Base-by-base conservation (phyloP, 73 alveolate genomes). In the Paramecium pentaurelia region DNA sequence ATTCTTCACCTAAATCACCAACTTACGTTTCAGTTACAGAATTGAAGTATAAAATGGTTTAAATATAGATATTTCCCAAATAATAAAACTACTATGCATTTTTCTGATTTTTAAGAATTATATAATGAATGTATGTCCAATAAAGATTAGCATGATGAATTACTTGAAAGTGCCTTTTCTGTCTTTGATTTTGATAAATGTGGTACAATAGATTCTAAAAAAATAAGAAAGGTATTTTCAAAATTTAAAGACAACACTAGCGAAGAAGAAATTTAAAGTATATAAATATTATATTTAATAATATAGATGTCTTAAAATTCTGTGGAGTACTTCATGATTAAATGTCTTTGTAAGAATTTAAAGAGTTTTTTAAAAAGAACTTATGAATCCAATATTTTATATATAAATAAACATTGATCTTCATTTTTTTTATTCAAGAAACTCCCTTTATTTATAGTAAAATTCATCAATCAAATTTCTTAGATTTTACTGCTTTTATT, bases 261-360 rank as follows among this genome's bases (percentile, higher is more conserved):
- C 18, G 68, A 86, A 60, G 93, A 86, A 47, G 93, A 86, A 37
- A 86, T 86, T 28, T 86, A 86, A 60, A 86, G 93, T 86, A 34
- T 34, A 2, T 2, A 34, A 37, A 60, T 3, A 11, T 9, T 12
- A 10, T 59, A 37, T 36, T 36, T 7, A 54, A 18, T 5, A 1
- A 18, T 5, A 1, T 34, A 87, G 93, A 86, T 86, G 93, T 86
- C n/a, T 86, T 86, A 30, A 86, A 86, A 75, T 86, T 86, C 38
- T 86, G 93, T 86, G 93, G 93, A 59, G 87, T 86, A 11, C 36
- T 77, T 2, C 44, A 87, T 64, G 89, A 87, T 42, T 58, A 40
- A 37, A 68, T 87, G 89, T 58, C 88, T 18, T 51, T 64, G 71
- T 60, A 87, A 87, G 93, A 87, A n/a, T 87, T 87, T 77, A 87